Conservation (phyloP, 441 rosid genomes). For the Pelargonium myrrhifolium region DNA sequence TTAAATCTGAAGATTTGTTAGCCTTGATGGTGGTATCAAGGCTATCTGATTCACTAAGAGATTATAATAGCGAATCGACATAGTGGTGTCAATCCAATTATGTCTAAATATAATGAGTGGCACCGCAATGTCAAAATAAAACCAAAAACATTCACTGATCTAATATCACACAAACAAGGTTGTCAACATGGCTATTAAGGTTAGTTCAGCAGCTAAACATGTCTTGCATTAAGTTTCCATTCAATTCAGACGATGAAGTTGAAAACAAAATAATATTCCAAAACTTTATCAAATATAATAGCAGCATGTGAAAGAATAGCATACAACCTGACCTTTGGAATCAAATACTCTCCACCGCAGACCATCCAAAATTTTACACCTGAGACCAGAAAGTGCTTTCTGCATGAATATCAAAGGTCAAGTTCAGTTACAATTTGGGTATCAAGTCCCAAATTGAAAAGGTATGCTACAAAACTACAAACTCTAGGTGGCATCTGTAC, state of each 20-base stretch:
- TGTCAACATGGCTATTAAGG: too few relatives aligned
- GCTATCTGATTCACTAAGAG: too few relatives aligned
- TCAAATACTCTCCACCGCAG: conserved; percentile 93
- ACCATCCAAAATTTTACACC: conserved; percentile 88
- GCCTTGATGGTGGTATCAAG: too few relatives aligned
- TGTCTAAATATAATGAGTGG: too few relatives aligned
- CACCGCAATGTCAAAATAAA: too few relatives aligned
- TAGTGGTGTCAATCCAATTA: too few relatives aligned
- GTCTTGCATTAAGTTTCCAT: neutral
- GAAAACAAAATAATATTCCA: neutral
- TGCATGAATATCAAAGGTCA: conserved; percentile 28
- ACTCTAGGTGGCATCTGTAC: too few relatives aligned
- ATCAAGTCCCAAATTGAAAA: conserved; percentile 12
- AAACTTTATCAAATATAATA: neutral
- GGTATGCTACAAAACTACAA: neutral
- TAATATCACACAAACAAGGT: too few relatives aligned
- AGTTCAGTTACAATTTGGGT: neutral
- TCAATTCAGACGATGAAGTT: neutral
- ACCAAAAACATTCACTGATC: too few relatives aligned
- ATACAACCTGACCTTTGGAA: conserved; percentile 90
- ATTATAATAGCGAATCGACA: too few relatives aligned
- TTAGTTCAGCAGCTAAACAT: neutral
- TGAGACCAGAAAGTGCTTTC: conserved; percentile 94
- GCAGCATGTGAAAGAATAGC: neutral
- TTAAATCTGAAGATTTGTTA: too few relatives aligned